Base-by-base conservation (phyloP, 1,284 basidiomycete species). In the Boletellus deceptivus region DNA sequence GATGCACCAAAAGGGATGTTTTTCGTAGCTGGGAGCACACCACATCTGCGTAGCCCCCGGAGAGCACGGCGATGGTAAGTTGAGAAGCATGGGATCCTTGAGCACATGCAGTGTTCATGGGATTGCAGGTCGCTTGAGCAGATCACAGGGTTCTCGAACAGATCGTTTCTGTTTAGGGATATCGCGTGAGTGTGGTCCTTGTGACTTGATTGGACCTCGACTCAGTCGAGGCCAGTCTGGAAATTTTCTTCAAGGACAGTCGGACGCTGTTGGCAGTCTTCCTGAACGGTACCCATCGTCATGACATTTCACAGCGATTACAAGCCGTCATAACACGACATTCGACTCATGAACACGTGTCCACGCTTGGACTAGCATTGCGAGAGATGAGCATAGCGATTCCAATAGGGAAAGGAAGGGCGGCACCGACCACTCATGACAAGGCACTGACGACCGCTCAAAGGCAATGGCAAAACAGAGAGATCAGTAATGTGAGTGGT, bases 231-330 rank as follows among this genome's bases (percentile, higher is more conserved):
- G 16, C 31, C 49, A 93, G 89, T 0, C 74, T 93, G n/a, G 91
- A 95, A 68, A 78, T 94, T 14, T 93, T 93, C 70, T 93, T 95
- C 75, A 86, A 86, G 57, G 91, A 95, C 63, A 91, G 89, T 60
- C 80, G 89, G 14, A 93, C 89, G 18, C 74, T 93, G 46, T 73
- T 94, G 33, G 77, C 90, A 20, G 88, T 93, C 3, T 93, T 93
- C 68, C 69, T 83, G 33, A 84, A 86, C 58, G 83, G 83, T 62
- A 73, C 79, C 56, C 80, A 82, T 48, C 78, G 90, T 33, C 78
- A 80, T 46, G 78, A 80, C 6, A 78, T 86, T 27, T 79, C 86
- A 40, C 75, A 80, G n/a, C 79, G 80, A 46, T 72, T 94, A n/a
- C 67, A 74, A 5, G 61, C 59, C 10, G 76, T 82, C 40, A 71